Evolutionary conservation across 352 stramenopile genomes (phyloP), one percentile per base, ranked within the genome.

Genomic region (Peronospora farinosa): DNA sequence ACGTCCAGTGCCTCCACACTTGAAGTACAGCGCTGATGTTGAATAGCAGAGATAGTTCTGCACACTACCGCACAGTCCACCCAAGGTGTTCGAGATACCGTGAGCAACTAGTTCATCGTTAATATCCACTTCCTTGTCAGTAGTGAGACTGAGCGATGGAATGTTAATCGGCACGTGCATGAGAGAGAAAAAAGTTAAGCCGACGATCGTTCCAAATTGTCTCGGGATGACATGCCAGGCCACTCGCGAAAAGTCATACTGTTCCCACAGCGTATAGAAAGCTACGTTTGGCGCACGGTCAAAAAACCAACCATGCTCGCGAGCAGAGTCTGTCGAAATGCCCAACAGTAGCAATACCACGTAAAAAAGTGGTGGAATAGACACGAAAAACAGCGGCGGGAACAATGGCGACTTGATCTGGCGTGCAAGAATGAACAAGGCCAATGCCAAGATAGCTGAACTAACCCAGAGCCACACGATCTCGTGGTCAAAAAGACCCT

Each of bases 161-260:
- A 97, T 97, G 56, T 97, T 97, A 47, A 98, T 97, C 0, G 93
- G 93, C 31, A 97, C 93, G 64, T 97, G 88, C 74, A 97, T 96
- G 36, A 97, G 71, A 40, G 84, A 96, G 65, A 97, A 98, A 37
- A 95, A 72, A 11, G 82, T 88, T 32, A 97, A 72, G 0, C 86
- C 83, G 0, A 97, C 25, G 40, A 97, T 81, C 17, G 79, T 90
- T 30, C 76, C 75, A 12, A 72, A 63, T 40, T 90, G 79, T 54
- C 83, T 86, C 0, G 78, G 77, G 41, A 92, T 86, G 0, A 88
- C 67, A 17, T 66, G 47, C 82, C 82, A 92, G 2, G 60, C 74
- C 7, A 92, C 72, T 0, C 70, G 61, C 3, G 51, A 72, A 21
- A 89, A 84, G 32, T 85, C 60, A 42, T 86, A 91, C 36, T 91